Conservation (phyloP, 495 filamentous ascomycete species). For the Entonaema liquescens region DNA sequence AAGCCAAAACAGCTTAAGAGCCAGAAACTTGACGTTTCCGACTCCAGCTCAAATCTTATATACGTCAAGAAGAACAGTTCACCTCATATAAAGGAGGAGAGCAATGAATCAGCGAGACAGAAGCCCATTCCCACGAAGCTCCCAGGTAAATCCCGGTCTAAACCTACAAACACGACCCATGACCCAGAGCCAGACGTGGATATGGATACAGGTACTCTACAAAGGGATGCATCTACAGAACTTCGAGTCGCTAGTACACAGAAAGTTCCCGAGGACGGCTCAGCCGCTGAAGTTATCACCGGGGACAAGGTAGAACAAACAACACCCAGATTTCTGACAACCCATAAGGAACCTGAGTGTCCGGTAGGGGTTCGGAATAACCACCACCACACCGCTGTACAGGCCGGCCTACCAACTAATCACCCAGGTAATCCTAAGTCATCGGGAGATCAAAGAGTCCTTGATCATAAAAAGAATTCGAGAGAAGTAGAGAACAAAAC, state of each 20-base stretch:
- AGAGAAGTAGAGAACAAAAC: neutral
- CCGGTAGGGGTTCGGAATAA: neutral
- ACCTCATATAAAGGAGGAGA: neutral
- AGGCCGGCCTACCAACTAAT: neutral
- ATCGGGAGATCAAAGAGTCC: neutral
- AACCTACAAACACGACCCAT: neutral
- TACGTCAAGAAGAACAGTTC: neutral
- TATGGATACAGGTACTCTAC: neutral
- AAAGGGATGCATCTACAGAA: neutral
- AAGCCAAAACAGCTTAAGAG: neutral
- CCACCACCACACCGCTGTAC: neutral
- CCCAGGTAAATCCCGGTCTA: neutral
- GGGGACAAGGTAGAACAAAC: neutral
- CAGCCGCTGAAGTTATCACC: neutral
- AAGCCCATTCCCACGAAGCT: neutral
- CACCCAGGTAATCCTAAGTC: neutral
- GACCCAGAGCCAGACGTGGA: neutral
- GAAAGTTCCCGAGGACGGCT: neutral
- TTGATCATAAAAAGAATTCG: neutral
- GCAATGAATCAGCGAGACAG: neutral
- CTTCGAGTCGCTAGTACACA: neutral
- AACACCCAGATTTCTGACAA: neutral
- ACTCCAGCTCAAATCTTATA: neutral
- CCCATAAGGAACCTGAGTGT: neutral
- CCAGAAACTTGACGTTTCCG: neutral